Evolutionary conservation across 129 eudicot genomes (phyloP).

Genomic region (Escallonia herrerae): DNA sequence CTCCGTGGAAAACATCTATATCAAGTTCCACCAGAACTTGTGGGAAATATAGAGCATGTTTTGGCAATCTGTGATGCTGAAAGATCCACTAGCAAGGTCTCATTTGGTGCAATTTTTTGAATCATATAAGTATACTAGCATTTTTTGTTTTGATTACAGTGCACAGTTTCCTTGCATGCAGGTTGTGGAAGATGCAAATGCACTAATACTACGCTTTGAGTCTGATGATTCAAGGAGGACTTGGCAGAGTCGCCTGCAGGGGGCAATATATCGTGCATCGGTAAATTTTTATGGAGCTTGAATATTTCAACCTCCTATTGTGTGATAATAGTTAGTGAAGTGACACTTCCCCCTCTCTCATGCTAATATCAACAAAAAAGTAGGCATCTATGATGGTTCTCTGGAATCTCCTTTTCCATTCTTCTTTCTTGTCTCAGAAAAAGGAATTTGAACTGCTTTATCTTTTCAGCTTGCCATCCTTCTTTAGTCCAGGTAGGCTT

Average conservation of each 20-base stretch:
- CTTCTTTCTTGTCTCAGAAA: too few relatives aligned
- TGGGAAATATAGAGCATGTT: constrained; percentile 69
- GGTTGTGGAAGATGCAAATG: constrained; percentile 82
- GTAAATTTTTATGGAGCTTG: constrained; percentile 30
- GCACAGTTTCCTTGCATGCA: constrained; percentile 18
- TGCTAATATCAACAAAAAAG: too few relatives aligned
- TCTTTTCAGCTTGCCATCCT: too few relatives aligned
- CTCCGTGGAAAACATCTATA: constrained; percentile 78
- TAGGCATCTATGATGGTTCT: too few relatives aligned
- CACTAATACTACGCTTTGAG: constrained; percentile 63
- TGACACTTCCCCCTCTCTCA: background rate
- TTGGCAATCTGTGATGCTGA: constrained; percentile 73
- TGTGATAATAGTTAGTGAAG: constrained; percentile 8
- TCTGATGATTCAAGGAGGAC: constrained; percentile 60
- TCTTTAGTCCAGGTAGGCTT: too few relatives aligned
- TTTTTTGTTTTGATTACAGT: background rate
- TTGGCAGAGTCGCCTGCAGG: constrained; percentile 85
- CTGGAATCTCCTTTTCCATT: too few relatives aligned
- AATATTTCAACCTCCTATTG: background rate
- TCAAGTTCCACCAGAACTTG: constrained; percentile 58
- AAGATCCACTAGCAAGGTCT: constrained; percentile 50
- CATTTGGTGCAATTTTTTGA: constrained; percentile 3
- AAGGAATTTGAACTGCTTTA: too few relatives aligned
- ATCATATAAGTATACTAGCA: too few relatives aligned
- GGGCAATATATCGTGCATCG: constrained; percentile 94